Conservation (phyloP, 1,284 basidiomycete species). For the Malassezia slooffiae region DNA sequence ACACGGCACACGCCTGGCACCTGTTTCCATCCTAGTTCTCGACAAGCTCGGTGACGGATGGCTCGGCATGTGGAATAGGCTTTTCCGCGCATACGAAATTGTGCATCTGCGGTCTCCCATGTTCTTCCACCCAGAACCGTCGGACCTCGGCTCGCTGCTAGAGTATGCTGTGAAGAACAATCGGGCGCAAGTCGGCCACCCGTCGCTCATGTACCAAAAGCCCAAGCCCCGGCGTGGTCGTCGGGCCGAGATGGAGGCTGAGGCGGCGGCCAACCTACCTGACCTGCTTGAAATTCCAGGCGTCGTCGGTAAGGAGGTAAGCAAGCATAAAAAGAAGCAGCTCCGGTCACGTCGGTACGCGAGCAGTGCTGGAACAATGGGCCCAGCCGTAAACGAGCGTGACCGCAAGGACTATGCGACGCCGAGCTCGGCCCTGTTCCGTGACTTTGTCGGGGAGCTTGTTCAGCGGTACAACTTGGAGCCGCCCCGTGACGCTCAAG, state of each 20-base stretch:
- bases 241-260: background rate
- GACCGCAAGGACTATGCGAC: slow-evolving; percentile 46
- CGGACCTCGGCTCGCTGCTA: slow-evolving; percentile 45
- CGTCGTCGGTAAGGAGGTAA: slow-evolving; percentile 46
- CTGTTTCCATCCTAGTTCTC: slow-evolving; percentile 28
- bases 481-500: background rate
- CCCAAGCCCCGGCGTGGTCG: too few species aligned
- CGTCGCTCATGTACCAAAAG: slow-evolving; percentile 6
- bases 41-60: slow-evolving; percentile 34
- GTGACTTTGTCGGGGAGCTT: slow-evolving; percentile 27
- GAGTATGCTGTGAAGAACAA: slow-evolving; percentile 32
- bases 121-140: slow-evolving; percentile 47
- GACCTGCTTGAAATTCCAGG: slow-evolving; percentile 44
- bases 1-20: background rate
- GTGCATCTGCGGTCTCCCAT: slow-evolving; percentile 46
- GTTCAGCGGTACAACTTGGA: slow-evolving; percentile 26
- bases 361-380: slow-evolving; percentile 8
- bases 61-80: slow-evolving; percentile 25
- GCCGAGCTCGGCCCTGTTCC: slow-evolving; percentile 40
- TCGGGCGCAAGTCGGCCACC: slow-evolving; percentile 13
- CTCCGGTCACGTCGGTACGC: slow-evolving; percentile 4
- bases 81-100: slow-evolving; percentile 27
- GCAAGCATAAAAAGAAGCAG: slow-evolving; percentile 47
- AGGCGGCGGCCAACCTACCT: slow-evolving; percentile 3
- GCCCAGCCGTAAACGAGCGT: slow-evolving; percentile 44